Evolutionary conservation across 2,329 filamentous ascomycete species (phyloP), one percentile per base, ranked within the genome.

Genomic region (Bisporella sp.): DNA sequence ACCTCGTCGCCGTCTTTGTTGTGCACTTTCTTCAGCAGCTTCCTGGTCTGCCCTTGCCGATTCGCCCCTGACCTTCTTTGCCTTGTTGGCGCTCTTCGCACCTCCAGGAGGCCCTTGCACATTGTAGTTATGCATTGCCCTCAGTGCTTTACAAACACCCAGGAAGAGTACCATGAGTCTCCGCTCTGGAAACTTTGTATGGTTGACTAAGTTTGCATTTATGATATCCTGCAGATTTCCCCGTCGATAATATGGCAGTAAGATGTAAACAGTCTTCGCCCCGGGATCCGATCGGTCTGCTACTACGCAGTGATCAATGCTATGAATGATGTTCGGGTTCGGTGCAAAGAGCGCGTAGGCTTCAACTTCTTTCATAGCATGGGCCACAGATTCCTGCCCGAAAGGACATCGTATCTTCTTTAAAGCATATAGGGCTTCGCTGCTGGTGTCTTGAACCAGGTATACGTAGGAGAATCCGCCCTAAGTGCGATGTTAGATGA

Each of bases 361-460:
- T 69, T 97, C 92, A 55, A 97, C 93, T 73, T 99, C 93, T 69
- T 92, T 92, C 77, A 97, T 85, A 47, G 93, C 93, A 67, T 89
- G 89, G 59, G 89, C 84, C 52, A 99, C 92, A 30, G 89, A 96
- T 75, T 99, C 93, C 69, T 93, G 87, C 59, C 93, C 93, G 65
- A 99, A 97, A 4, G 93, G 92, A 75, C 93, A 99, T 66, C 92
- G 85, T 69, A 99, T 99, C 78, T 99, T 99, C 72, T 99, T 99
- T 55, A 97, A 83, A 13, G 93, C 93, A 69, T 95, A 92, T 44
- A 96, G 80, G 62, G 92, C 83, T 53, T 88, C 87, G 47, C 82
- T 86, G 49, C 81, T 76, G 45, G 87, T 92, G 69, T 96, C 91
- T 75, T 97, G 88, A 53, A 99, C 93, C 53, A 99, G 87, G 72